Base-by-base conservation (phyloP, 192 early-diverging fungal genomes). In the Coemansia sp. region DNA sequence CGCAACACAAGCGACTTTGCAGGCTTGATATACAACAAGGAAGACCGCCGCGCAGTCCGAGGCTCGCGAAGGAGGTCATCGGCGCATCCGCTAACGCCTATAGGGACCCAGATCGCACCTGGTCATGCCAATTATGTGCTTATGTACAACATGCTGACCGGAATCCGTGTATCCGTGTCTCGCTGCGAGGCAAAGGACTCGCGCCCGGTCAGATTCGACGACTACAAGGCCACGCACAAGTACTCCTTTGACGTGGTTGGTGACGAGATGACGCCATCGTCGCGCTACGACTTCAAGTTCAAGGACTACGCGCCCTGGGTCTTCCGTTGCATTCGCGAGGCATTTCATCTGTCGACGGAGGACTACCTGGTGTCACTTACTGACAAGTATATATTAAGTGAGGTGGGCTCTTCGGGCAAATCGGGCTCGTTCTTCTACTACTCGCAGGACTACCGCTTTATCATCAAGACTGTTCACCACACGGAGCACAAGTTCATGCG, bases 231-330 rank as follows among this genome's bases (percentile, higher is more conserved):
- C 4, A 88, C 90, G 15, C 94, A 98, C 81, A 99, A 99, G 81
- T 78, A 97, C 63, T 93, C 95, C 11, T 98, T 98, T 85, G 98
- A 99, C 78, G 90, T 94, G 41, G 92, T 91, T 39, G 95, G 96
- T 15, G 95, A 96, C 75, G 96, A 99, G 78, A 75, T 98, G 76
- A 96, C 94, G n/a, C 94, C 98, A 15, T 91, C 91, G 11, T 91
- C 94, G 17, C 89, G 90, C 61, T 98, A 98, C 84, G 96, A 98
- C 72, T 99, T 98, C 78, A 98, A 98, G 84, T 99, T 98, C 79
- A 99, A 99, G 74, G 98, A 99, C 79, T 98, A 98, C 71, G 93
- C 95, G 11, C 98, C 96, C 2, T 96, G 95, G 95, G 94, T 96
- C 8, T 99, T 99, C 74, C 90, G 95, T 35, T 79, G 88, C 70